Evolutionary conservation across 768 basidiomycete species (phyloP), one percentile per base, ranked within the genome.

Genomic region (Kwoniella newhampshirensis): DNA sequence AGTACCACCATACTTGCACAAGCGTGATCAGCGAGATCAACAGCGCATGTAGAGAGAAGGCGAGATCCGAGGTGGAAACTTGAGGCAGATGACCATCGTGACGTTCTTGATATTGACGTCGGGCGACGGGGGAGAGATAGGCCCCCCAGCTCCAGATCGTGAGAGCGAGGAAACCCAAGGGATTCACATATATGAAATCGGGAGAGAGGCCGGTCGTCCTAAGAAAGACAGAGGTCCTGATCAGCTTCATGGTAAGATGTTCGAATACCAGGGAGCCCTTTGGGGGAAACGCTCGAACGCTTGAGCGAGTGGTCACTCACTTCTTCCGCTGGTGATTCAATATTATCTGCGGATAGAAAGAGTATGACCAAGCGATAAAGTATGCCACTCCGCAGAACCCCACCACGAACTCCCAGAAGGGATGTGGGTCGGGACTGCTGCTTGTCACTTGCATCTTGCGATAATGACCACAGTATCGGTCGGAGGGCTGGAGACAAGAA

Each of bases 121-220:
- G 63, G 3, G 78, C 72, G 0, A 59, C 21, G 0, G 71, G 59
- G 17, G 71, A 74, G 48, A 63, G 74, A 48, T 67, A 64, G 18
- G 79, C 70, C 2, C 66, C 64, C 55, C 66, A 57, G 51, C 71
- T 75, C 72, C 75, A 80, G 28, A 76, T 60, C 4, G 73, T 60
- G 41, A 78, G 64, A 30, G 71, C 67, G 7, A 74, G 45, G 51
- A 77, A 77, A 1, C 79, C 79, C 32, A 78, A 28, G 1, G 76
- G 72, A 58, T 81, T 81, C 37, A 79, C 64, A 48, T 67, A 67
- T 20, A 71, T 62, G 57, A 80, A 80, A 67, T 79, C 78, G 15
- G 75, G 60, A 1, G 75, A 74, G 23, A 79, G 61, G 7, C 79
- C 79, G 8, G 61, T 60, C 3, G 77, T 77, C 30, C 75, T 73